Evolutionary conservation across 805 yeast genomes (phyloP), one percentile per base, ranked within the genome.

Genomic region (Yarrowia divulgata): DNA sequence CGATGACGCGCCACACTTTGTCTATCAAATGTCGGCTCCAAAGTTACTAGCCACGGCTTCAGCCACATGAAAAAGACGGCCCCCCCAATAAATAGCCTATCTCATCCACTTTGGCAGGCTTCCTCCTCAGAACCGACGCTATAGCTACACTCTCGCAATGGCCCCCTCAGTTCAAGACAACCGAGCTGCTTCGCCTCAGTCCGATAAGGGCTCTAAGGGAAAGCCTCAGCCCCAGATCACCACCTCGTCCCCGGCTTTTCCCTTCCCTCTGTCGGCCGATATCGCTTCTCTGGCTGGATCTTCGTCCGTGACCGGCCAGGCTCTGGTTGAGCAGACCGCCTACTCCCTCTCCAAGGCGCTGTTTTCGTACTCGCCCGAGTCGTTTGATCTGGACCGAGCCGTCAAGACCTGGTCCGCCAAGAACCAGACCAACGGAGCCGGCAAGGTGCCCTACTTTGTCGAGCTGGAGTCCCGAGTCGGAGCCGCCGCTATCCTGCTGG

Each of bases 401-500:
- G 76, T 89, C 71, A 82, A 81, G 71, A 77, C 83, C 66, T 92
- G 97, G 97, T 76, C 83, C 54, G 77, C 80, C 57, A 78, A 82
- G 62, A 81, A 81, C 75, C 83, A 85, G 74, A 75, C 77, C 48
- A 89, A 89, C 75, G 81, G 85, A 14, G 75, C 78, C 57, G 88
- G 87, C 32, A 79, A 77, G n/a, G 85, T 88, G 68, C 95, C 96
- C 35, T 81, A 82, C 68, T 78, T 89, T 73, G 82, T 86, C 75
- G 80, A 74, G 66, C 73, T 78, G 67, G 92, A 93, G 75, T 85
- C 91, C 69, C 87, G 97, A 77, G 81, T 89, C 1, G 98, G 97
- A 74, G 95, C 97, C 40, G 91, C 94, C 57, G 84, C 87, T 71
- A 85, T 90, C 35, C 84, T 94, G 57, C 81, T 90, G 64, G 98